Evolutionary conservation across 805 yeast genomes (phyloP), one percentile per base, ranked within the genome.

Genomic region (Yueomyces sinensis): DNA sequence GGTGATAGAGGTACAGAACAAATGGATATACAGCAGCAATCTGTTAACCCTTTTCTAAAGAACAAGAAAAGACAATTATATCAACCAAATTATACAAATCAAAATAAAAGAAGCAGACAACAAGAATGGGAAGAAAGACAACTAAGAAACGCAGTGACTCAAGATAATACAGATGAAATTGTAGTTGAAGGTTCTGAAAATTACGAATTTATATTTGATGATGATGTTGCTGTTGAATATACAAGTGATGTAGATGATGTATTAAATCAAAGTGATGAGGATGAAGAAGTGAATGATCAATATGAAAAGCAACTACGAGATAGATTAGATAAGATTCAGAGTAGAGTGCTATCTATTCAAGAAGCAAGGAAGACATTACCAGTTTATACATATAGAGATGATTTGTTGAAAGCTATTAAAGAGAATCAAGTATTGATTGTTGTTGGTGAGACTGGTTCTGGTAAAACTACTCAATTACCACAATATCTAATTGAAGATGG

Each of bases 401-500:
- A 72, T 24, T 65, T 87, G 14, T 54, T 87, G 22, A 61, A 65
- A 0, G 76, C 82, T 0, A 67, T 87, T 9, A 52, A 56, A 17
- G 59, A 68, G 19, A 67, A 79, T 44, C 94, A 82, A 50, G 74
- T 78, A 0, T 45, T 82, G 27, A 75, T 82, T 29, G 73, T 82
- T 23, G 89, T 82, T 28, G 93, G 93, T 38, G 93, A 82, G 51
- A 82, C 94, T 0, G 94, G 96, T 31, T 86, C 95, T 0, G 96
- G 96, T 48, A 87, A 87, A 49, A 87, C 96, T 0, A 87, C 96
- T 0, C 96, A 87, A 54, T 53, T 87, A 9, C 95, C 96, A 0
- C 96, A 87, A 48, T 87, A 76, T 49, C 59, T 87, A 11, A 71
- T 73, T 38, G 94, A 86, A 46, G 87, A 80, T 17, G 94, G 95